Percentiles rank a stretch among this genome's conserved stretches.
These are phyloP conservation scores for Peronospora belbahrii DNA, from an alignment of 352 stramenopile species.

Conservation along the genomic window DNA sequence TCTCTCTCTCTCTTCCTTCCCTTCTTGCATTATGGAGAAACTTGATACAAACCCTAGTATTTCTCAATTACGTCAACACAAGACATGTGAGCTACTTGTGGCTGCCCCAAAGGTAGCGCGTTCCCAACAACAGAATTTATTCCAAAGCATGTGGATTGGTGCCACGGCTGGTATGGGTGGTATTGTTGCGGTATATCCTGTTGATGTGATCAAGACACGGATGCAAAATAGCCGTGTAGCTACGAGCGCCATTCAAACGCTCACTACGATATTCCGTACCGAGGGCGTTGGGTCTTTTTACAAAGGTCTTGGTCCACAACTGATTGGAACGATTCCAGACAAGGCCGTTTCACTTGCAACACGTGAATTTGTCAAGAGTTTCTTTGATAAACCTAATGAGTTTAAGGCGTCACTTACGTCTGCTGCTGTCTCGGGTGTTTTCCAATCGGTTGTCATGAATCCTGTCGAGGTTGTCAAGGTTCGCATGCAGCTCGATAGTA, in stretches of 20 bases:
- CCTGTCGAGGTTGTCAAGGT: conserved; percentile 80
- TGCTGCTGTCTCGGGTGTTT: conserved; percentile 55
- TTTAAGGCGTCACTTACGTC: conserved; percentile 67
- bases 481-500: conserved; percentile 76
- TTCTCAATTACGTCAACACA: conserved; percentile 22
- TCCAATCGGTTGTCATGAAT: conserved; percentile 79
- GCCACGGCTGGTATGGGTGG: conserved; percentile 71
- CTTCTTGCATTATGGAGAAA: too few species aligned
- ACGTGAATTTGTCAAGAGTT: conserved; percentile 69
- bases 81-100: conserved; percentile 29
- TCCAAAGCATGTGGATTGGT: conserved; percentile 77
- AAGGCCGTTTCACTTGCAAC: conserved; percentile 76
- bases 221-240: conserved; percentile 70
- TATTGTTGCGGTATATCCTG: conserved; percentile 75
- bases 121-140: conserved; percentile 41
- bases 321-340: conserved; percentile 68
- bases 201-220: conserved; percentile 81
- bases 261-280: conserved; percentile 50
- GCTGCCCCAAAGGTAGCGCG: conserved; percentile 18
- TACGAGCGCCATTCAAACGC: conserved; percentile 43
- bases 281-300: conserved; percentile 68
- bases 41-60: conserved; percentile 16
- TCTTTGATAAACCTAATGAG: conserved; percentile 62
- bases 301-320: conserved; percentile 66
- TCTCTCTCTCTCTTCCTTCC: too few species aligned